Conservation (phyloP, 2,329 filamentous ascomycete species). For the Cryphonectria naterciae region DNA sequence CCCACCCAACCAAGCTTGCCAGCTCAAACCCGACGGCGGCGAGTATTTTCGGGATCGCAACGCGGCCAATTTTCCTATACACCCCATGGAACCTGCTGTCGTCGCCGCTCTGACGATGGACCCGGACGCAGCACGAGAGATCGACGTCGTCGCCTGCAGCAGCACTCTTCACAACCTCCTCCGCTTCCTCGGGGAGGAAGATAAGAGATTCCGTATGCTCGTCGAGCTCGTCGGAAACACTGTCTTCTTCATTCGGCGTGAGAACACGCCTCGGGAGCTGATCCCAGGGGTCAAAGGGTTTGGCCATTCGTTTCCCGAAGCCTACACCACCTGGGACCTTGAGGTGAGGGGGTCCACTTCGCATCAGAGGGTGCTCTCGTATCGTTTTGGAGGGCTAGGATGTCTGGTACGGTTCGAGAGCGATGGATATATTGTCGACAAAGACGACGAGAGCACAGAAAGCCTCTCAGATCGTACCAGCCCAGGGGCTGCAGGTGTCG, state of each 20-base stretch:
- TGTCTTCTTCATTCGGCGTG: constrained; percentile 66
- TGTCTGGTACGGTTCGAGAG: constrained; percentile 60
- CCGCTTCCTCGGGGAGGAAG: constrained; percentile 52
- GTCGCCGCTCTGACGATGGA: constrained; percentile 42
- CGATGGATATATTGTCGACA: constrained; percentile 55
- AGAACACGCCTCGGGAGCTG: constrained; percentile 61
- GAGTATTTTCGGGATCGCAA: constrained; percentile 59
- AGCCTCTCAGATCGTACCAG: too few species aligned
- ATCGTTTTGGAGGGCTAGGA: constrained; percentile 57
- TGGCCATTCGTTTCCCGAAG: constrained; percentile 69
- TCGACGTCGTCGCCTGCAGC: constrained; percentile 64
- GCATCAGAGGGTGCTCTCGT: constrained; percentile 65
- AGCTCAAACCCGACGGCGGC: constrained; percentile 50
- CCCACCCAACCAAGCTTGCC: constrained; percentile 40
- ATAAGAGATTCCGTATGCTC: constrained; percentile 60
- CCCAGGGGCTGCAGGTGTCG: background rate
- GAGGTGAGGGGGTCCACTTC: constrained; percentile 58
- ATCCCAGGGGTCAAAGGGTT: constrained; percentile 62
- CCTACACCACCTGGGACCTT: constrained; percentile 65
- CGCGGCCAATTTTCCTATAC: constrained; percentile 51
- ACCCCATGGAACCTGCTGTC: constrained; percentile 57
- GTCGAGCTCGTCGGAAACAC: constrained; percentile 59
- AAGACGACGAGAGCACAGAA: background rate
- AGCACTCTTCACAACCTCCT: constrained; percentile 66
- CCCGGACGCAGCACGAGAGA: constrained; percentile 39